Base-by-base conservation (phyloP, 352 stramenopile species). In the Globisporangium apiculatum region DNA sequence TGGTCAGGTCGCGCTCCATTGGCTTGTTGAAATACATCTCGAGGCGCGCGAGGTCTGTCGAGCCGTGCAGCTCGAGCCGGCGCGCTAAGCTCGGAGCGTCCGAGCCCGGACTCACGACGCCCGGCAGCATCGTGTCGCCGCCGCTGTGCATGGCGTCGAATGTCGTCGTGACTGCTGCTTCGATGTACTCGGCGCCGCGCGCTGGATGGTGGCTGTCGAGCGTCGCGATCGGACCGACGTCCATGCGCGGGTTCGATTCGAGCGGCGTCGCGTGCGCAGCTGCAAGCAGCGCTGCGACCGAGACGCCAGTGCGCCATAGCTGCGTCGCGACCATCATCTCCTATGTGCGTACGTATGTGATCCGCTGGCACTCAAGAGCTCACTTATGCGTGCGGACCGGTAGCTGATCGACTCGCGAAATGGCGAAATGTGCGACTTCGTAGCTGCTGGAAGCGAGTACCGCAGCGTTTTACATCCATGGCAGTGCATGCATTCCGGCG, bases 1-100 rank as follows among this genome's bases (percentile, higher is more conserved):
- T 77, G 18, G 75, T 84, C 43, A 84, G 56, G 47, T 84, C 75
- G 3, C 57, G 73, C 60, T 75, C 75, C 35, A 84, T 73, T 15
- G 75, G 58, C 10, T 66, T 55, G 15, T 66, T 69, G 43, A 84
- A 84, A 50, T 69, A 82, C 12, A 64, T 61, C 64, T 84, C 75
- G 18, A 84, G 68, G 47, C 77, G 76, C 53, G 67, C 50, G 56
- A 82, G 75, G 55, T 84, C 75, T 53, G 60, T 67, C 48, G 51
- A 71, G 48, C 69, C 75, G 24, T 70, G 65, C 42, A 72, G 52
- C 41, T 83, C 74, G 4, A 83, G 65, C 9, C 70, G 65, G 35
- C 71, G 63, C 8, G 36, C 10, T 7, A 10, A 56, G 35, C 41
- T 50, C 37, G 54, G 56, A 51, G 66, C 4, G 56, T 48, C 15